These are phyloP conservation scores for Leccinum griseonigrum DNA, from an alignment of 1,284 basidiomycete genomes.

Conservation along the genomic window DNA sequence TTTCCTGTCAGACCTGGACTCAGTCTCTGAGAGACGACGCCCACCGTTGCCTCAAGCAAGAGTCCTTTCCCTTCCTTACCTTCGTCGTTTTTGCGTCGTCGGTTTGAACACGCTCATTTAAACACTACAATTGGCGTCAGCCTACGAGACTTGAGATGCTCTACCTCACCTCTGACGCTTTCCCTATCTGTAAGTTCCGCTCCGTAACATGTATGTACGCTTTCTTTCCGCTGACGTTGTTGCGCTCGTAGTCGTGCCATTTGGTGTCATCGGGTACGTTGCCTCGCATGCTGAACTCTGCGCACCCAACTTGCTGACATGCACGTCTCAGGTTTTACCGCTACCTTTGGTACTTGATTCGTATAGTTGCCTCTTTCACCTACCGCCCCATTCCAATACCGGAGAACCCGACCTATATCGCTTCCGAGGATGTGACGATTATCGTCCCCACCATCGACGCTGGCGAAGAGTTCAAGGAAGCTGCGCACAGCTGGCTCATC, in stretches of 20 bases:
- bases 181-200: neutral
- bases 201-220: neutral
- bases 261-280: slow-evolving; percentile 85
- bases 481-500: slow-evolving; percentile 86
- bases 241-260: slow-evolving; percentile 68
- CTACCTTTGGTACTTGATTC: slow-evolving; percentile 76
- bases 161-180: neutral
- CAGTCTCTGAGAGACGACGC: neutral
- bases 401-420: slow-evolving; percentile 50
- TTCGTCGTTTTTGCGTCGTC: neutral
- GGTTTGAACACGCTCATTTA: neutral
- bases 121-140: neutral
- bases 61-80: neutral
- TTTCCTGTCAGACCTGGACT: neutral
- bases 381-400: neutral
- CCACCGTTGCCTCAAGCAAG: neutral
- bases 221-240: neutral
- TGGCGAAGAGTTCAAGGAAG: slow-evolving; percentile 82
- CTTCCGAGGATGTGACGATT: slow-evolving; percentile 72
- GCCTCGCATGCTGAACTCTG: neutral
- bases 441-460: slow-evolving; percentile 95
- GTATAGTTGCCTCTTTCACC: neutral
- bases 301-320: neutral
- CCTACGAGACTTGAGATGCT: neutral
- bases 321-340: slow-evolving; percentile 66